These are phyloP conservation scores for bread wheat (Triticum aestivum) DNA, from an alignment of 176 grass and related monocot genomes.

Conservation along the genomic window DNA sequence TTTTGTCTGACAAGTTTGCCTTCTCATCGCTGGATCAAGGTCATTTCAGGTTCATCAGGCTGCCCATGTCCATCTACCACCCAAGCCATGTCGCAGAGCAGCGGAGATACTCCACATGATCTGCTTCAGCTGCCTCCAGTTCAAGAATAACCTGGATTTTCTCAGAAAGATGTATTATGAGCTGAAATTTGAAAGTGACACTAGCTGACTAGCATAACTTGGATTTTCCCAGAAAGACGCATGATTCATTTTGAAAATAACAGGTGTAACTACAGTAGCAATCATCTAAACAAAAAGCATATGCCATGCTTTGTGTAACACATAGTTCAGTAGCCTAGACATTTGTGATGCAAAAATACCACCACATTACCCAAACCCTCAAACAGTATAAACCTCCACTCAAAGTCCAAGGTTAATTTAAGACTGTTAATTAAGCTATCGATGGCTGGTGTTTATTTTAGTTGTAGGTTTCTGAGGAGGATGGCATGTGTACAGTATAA, in stretches of 20 bases:
- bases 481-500: not conserved
- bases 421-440: not conserved
- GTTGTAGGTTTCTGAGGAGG: not conserved
- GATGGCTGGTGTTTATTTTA: not conserved
- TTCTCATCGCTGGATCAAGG: not conserved
- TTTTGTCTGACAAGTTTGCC: not conserved
- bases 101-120: slow-evolving; percentile 26
- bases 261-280: not conserved
- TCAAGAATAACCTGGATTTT: slow-evolving; percentile 24
- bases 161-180: not conserved
- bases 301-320: not conserved
- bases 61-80: slow-evolving; percentile 33
- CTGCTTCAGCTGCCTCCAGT: slow-evolving; percentile 32
- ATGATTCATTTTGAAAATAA: not conserved
- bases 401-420: not conserved
- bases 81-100: slow-evolving; percentile 22
- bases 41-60: slow-evolving; percentile 38
- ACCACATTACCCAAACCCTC: slow-evolving; percentile 24
- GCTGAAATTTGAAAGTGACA: not conserved
- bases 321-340: not conserved
- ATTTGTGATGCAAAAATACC: not conserved
- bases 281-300: not conserved
- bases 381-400: not conserved
- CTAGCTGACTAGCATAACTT: not conserved
- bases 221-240: not conserved